Evolutionary conservation across 2,329 filamentous ascomycete genomes (phyloP), one percentile per base, ranked within the genome.

Genomic region (Fusarium bulbicola): DNA sequence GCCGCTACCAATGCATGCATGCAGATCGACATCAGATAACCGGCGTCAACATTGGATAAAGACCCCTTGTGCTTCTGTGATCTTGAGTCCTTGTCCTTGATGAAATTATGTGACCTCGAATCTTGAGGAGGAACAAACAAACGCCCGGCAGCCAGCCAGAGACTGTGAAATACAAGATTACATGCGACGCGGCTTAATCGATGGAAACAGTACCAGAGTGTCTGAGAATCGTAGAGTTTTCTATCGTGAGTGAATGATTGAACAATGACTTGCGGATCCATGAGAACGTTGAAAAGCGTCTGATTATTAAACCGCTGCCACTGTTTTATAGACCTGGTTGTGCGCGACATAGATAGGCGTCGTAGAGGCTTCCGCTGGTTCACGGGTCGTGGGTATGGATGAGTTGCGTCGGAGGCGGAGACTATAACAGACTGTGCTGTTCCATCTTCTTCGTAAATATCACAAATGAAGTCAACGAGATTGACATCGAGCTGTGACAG

Each of bases 251-350:
- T 87, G 70, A 93, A 92, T 1, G 90, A 92, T 42, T 80, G 81
- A 34, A 91, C 80, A 14, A 90, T 80, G 10, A 86, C 83, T 20
- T 84, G 83, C 3, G 90, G 88, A 54, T 89, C 86, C 72, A 89
- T 90, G 53, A 93, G 83, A 12, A 91, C 86, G 73, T 88, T 88
- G 77, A 92, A 92, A 12, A 92, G 81, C 56, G 88, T 89, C 76
- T 92, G 91, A 70, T 91, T 87, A 37, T 88, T 85, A 74, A 92
- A 92, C 3, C 84, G 77, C 70, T 86, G 88, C 88, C 90, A 92
- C 66, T 89, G 84, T 18, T 82, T 77, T 61, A 69, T 76, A 5
- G 74, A 75, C 5, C 70, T 70, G 20, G 61, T 63, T 18, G 61
- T 52, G 14, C 34, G 28, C 37, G 54, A 49, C 11, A 37, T 58